phyloP scores from a whole-genome alignment of 164 flowering plant species.

The Macadamia tetraphylla region DNA sequence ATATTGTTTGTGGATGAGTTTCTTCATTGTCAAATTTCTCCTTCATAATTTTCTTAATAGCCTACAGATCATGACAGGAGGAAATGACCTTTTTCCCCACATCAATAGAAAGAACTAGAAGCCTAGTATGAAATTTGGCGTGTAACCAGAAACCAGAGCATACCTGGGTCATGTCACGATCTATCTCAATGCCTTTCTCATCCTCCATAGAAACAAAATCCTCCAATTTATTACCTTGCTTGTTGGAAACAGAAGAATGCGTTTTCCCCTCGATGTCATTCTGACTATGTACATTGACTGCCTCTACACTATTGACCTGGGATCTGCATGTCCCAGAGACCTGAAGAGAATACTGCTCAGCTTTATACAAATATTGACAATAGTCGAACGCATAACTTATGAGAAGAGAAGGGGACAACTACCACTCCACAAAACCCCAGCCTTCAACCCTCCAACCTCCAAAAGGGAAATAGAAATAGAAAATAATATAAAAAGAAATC shows the following conservation, averaged over 20 bases:
- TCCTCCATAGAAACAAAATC: slow-evolving; percentile 13
- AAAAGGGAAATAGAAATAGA: background rate
- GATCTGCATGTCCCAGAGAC: slow-evolving; percentile 3
- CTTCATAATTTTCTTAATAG: slow-evolving; percentile 44
- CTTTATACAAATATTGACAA: background rate
- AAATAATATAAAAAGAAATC: background rate
- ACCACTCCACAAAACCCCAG: background rate
- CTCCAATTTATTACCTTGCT: slow-evolving; percentile 16
- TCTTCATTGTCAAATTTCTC: slow-evolving; percentile 52
- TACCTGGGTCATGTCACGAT: slow-evolving; percentile 54
- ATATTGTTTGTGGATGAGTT: slow-evolving; percentile 31
- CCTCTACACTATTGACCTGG: slow-evolving; percentile 10
- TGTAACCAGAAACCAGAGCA: background rate
- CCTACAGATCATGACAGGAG: slow-evolving; percentile 34
- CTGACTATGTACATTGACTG: slow-evolving; percentile 5
- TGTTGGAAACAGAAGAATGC: slow-evolving; percentile 7
- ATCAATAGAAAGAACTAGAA: background rate
- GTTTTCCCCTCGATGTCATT: slow-evolving; percentile 1
- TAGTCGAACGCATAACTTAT: background rate
- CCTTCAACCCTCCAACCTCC: background rate
- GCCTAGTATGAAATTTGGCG: background rate
- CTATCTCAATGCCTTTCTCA: slow-evolving; percentile 21
- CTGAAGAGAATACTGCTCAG: slow-evolving; percentile 20
- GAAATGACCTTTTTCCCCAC: background rate
- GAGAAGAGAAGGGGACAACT: too few relatives aligned